These are phyloP conservation scores for Aureococcus anophagefferens DNA, from an alignment of 108 stramenopile species.

Conservation along the genomic window DNA sequence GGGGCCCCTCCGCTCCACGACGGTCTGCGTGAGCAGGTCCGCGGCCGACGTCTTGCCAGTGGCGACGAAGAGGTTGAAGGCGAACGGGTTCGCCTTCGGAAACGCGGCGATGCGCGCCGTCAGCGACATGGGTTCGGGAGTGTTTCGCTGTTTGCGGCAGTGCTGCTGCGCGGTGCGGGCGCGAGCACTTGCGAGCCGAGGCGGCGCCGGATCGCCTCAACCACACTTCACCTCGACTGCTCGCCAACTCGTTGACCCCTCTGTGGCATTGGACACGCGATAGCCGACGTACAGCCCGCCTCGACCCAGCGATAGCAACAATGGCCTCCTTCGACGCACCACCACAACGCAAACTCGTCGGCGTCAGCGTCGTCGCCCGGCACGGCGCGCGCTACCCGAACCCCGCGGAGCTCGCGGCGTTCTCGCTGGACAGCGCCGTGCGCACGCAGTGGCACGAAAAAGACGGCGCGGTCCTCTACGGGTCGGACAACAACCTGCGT, in stretches of 20 bases:
- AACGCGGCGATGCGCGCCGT: background rate
- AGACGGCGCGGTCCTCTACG: background rate
- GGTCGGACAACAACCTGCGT: background rate
- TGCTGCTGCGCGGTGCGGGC: too few species aligned
- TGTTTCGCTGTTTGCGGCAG: too few species aligned
- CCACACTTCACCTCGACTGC: too few species aligned
- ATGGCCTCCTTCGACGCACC: too few species aligned
- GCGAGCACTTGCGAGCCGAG: too few species aligned
- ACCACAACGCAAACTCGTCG: too few species aligned
- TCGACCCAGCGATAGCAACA: too few species aligned
- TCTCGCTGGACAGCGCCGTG: background rate
- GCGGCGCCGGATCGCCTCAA: too few species aligned
- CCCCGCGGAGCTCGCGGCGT: background rate
- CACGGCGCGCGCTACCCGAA: background rate
- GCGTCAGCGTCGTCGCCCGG: background rate
- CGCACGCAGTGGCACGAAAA: background rate
- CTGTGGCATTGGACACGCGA: too few species aligned
- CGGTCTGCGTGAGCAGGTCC: constrained; percentile 67
- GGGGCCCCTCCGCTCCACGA: constrained; percentile 48
- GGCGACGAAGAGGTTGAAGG: constrained; percentile 63
- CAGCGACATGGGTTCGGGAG: too few species aligned
- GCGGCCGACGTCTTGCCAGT: constrained; percentile 69
- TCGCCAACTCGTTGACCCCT: too few species aligned
- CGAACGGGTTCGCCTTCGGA: constrained; percentile 46
- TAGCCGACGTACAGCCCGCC: too few species aligned